Base-by-base conservation (phyloP, 169 alveolate species). In the Cytauxzoon felis region DNA sequence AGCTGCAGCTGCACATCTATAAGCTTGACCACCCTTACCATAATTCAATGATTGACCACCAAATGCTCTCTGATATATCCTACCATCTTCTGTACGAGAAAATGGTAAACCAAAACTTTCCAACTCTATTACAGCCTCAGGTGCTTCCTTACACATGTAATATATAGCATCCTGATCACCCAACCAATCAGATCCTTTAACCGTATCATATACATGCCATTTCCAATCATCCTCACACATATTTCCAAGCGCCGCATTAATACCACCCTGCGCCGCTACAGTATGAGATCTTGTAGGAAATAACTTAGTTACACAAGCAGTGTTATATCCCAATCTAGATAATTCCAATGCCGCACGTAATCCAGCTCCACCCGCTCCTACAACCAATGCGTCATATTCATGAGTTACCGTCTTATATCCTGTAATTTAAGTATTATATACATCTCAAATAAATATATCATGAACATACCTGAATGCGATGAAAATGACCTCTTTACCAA, bases 361-460 rank as follows among this genome's bases (percentile, higher is more conserved):
- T 13, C 99, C 99, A 23, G 99, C 98, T 13, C 99, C 99, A 0
- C 99, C 99, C 13, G 98, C 99, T 8, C 99, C 99, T 23, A 96
- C 96, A 18, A 96, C 98, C 19, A 96, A 92, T 5, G 99, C 99
- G 59, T 96, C 99, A 70, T 91, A 96, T 50, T 92, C 85, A 75
- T 94, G 97, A 53, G 93, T 97, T 24, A 90, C 88, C 18, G 92
- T 90, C 18, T 92, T 93, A 81, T 88, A 91, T 18, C 89, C 91
- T 78, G 72, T 61, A 3, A 18, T 9, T n/a, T n/a, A n/a, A 11
- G 54, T 5, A 11, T 45, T 32, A 11, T 6, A 7, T 32, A 45
- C 54, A 21, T 21, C 7, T 9, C 54, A 24, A 5, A 32, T 45
- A 21, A 6, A 21, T 1, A 13, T 13, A 38, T 13, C 45, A 38